Percentiles rank a stretch among this genome's conserved stretches.
Evolutionary conservation across 1,284 basidiomycete species (phyloP).

Genomic region (Austroboletus niveus): DNA sequence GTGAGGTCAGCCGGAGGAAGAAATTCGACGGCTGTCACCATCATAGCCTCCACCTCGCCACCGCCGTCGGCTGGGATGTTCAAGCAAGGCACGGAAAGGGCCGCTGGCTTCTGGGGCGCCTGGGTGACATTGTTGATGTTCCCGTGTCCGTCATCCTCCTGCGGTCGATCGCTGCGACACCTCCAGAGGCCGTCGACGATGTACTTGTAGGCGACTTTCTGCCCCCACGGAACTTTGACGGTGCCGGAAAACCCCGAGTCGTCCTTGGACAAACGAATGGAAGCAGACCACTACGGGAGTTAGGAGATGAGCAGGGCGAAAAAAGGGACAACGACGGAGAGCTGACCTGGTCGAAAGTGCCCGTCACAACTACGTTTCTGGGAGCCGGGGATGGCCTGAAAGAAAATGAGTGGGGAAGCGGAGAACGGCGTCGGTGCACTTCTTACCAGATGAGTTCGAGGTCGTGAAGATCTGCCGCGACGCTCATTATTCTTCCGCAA

Average conservation of each 20-base stretch:
- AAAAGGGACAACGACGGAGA: not conserved
- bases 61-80: conserved; percentile 12
- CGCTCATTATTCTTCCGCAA: conserved; percentile 29
- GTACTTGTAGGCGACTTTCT: conserved; percentile 72
- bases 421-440: conserved; percentile 9
- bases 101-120: conserved; percentile 51
- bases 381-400: conserved; percentile 50
- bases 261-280: conserved; percentile 52
- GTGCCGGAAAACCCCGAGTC: conserved; percentile 55
- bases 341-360: conserved; percentile 74
- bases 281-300: conserved; percentile 60
- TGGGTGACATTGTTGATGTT: conserved; percentile 74
- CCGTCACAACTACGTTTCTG: conserved; percentile 65
- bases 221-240: conserved; percentile 59
- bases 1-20: conserved; percentile 16
- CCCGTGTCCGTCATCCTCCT: conserved; percentile 59
- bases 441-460: conserved; percentile 47
- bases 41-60: conserved; percentile 18
- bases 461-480: conserved; percentile 41
- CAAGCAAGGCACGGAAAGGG: conserved; percentile 11
- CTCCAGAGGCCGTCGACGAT: conserved; percentile 75
- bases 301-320: conserved; percentile 6
- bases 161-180: conserved; percentile 53
- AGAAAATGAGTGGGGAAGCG: conserved; percentile 10
- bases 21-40: conserved; percentile 28